Evolutionary conservation across 2,329 filamentous ascomycete species (phyloP).

Genomic region (Biscogniauxia mediterranea): DNA sequence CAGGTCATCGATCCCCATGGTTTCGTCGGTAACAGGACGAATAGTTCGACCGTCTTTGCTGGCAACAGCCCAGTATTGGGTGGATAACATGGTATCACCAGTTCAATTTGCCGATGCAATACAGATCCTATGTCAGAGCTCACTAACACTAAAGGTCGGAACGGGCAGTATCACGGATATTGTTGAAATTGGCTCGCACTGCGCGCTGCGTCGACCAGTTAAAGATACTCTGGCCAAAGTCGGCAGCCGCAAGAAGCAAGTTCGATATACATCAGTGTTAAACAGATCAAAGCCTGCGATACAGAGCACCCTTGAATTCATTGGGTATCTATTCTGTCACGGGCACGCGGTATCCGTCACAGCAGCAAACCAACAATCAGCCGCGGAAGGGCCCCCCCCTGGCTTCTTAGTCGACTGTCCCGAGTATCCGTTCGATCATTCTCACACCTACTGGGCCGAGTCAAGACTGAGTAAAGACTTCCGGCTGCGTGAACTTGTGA

Average conservation of each 20-base stretch:
- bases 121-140: constrained; percentile 16
- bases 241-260: constrained; percentile 16
- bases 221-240: constrained; percentile 25
- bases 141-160: constrained; percentile 25
- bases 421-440: constrained; percentile 42
- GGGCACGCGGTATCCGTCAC: constrained; percentile 25
- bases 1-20: constrained; percentile 22
- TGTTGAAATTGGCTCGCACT: constrained; percentile 33
- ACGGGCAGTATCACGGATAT: constrained; percentile 24
- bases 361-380: constrained; percentile 20
- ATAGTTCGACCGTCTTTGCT: constrained; percentile 8
- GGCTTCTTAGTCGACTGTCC: constrained; percentile 36
- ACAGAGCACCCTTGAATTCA: constrained; percentile 22
- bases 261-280: constrained; percentile 22
- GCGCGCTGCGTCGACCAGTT: constrained; percentile 29
- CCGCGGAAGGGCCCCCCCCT: constrained; percentile 1
- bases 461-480: constrained; percentile 32
- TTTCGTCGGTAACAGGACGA: constrained; percentile 25
- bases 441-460: constrained; percentile 39
- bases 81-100: constrained; percentile 34
- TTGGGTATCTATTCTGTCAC: constrained; percentile 26
- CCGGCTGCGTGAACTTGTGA: constrained; percentile 28
- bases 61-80: constrained; percentile 31
- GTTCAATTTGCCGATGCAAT: constrained; percentile 35
- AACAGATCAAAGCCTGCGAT: constrained; percentile 19